Percentiles rank a stretch among this genome's conserved stretches.
Evolutionary conservation across 163 green algal genomes (phyloP).

Genomic region (Volvox carteri): DNA sequence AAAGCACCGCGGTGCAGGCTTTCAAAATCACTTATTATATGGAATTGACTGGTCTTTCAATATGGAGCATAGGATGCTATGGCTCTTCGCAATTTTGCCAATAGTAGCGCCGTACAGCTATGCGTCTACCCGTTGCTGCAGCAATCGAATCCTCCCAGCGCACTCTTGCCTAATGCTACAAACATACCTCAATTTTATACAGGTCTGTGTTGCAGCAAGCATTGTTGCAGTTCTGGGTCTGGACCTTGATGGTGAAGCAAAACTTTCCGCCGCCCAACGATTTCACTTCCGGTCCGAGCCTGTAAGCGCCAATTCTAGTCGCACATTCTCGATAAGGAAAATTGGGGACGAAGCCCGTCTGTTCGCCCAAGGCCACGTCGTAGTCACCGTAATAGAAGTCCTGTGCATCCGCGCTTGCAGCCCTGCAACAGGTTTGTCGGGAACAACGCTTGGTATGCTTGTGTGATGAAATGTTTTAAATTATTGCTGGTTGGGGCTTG

Average conservation of each 20-base stretch:
- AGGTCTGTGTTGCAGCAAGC: slow-evolving; percentile 35
- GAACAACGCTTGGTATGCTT: background rate
- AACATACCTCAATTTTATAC: slow-evolving; percentile 33
- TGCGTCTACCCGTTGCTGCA: too few relatives aligned
- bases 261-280: background rate
- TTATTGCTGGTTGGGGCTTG: background rate
- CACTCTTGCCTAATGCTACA: background rate
- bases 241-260: slow-evolving; percentile 30
- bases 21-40: background rate
- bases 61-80: background rate
- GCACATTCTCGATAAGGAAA: slow-evolving; percentile 21
- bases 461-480: background rate
- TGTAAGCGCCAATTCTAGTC: background rate
- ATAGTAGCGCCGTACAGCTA: too few relatives aligned
- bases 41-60: background rate
- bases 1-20: background rate
- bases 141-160: too few relatives aligned
- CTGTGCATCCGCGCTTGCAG: background rate
- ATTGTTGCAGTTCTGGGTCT: slow-evolving; percentile 22
- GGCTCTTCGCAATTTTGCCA: background rate
- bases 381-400: background rate
- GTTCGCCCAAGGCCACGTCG: background rate
- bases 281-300: background rate
- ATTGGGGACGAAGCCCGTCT: background rate
- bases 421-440: background rate